A percentile compares a stretch with the other conserved stretches of the same genome.
Evolutionary conservation across 1,284 basidiomycete species (phyloP).

Genomic region (Kwoniella shivajii): DNA sequence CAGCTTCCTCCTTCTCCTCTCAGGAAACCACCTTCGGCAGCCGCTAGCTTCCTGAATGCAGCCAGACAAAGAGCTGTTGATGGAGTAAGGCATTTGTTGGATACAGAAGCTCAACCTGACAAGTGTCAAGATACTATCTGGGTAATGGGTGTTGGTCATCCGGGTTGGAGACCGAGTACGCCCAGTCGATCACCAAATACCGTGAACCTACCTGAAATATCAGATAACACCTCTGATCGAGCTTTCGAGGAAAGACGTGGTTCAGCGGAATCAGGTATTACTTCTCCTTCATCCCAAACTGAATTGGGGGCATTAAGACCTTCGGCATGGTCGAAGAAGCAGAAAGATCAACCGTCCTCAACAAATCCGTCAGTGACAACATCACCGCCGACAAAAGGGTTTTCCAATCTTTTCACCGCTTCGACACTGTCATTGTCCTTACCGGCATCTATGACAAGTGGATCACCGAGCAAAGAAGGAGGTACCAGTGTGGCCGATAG

Average conservation of each 20-base stretch:
- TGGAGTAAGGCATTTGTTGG: conserved; percentile 73
- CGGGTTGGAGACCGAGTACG: conserved; percentile 53
- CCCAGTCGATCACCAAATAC: conserved; percentile 17
- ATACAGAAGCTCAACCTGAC: conserved; percentile 76
- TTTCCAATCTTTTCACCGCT: conserved; percentile 49
- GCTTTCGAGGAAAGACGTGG: conserved; percentile 46
- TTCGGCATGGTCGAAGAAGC: conserved; percentile 35
- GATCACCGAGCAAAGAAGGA: conserved; percentile 28
- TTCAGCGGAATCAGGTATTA: conserved; percentile 56
- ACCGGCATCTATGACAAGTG: conserved; percentile 18
- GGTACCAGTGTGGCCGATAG: conserved; percentile 21
- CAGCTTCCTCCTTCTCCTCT: conserved; percentile 36
- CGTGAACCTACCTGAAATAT: conserved; percentile 10
- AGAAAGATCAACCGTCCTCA: conserved; percentile 14
- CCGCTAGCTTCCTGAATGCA: conserved; percentile 46
- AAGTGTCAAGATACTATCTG: conserved; percentile 77
- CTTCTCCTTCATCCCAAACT: conserved; percentile 42
- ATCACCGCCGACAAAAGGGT: conserved; percentile 29
- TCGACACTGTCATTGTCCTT: conserved; percentile 36
- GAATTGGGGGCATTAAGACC: conserved; percentile 33
- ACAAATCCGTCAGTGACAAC: background rate
- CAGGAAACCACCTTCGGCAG: conserved; percentile 41
- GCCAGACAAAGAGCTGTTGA: conserved; percentile 53
- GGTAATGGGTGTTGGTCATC: conserved; percentile 77
- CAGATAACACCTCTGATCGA: background rate